Evolutionary conservation across 768 basidiomycete species (phyloP), one percentile per base, ranked within the genome.

Genomic region (Leucocoprinus leucothites): DNA sequence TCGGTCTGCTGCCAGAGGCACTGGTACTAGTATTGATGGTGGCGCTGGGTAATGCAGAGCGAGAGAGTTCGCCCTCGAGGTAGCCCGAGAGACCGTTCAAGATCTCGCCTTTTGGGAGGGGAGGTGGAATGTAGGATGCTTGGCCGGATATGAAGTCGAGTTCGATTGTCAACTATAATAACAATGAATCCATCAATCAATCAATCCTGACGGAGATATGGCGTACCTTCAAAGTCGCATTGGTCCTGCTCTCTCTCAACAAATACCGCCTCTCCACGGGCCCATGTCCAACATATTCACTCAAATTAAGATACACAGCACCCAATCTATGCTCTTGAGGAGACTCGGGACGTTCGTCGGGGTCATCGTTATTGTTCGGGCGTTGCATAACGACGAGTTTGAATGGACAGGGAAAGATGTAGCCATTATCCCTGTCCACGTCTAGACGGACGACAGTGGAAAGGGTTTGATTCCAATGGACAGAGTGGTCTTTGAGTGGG

Each of bases 91-190:
- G 79, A 14, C 86, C 86, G 1, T 79, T 84, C 35, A 89, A 74
- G 52, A 91, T 86, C 64, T 89, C 89, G 57, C 80, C 87, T 59
- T 84, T 84, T 2, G 84, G 82, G 2, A 91, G 77, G 0, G 87
- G 82, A 14, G 88, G 88, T 0, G 87, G 80, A 35, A 74, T 75
- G 63, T 82, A 91, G 26, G 70, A 56, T 6, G 74, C 69, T 60
- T 81, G 79, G 3, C 86, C 85, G 13, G 78, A 78, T 14, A 82
- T 68, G 53, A 80, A 63, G 46, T 66, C 78, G 53, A 85, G 70
- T 60, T 79, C 76, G 34, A 89, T 76, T 3, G 85, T 81, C 8
- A 91, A 72, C 82, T 88, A 60, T 24, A 7, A 26, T 50, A 31
- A 19, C 47, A 57, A 25, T 28, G 35, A n/a, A 38, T 47, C 3